phyloP scores from a whole-genome alignment of 2,329 filamentous ascomycete species.

The Aspergillus piperis region DNA sequence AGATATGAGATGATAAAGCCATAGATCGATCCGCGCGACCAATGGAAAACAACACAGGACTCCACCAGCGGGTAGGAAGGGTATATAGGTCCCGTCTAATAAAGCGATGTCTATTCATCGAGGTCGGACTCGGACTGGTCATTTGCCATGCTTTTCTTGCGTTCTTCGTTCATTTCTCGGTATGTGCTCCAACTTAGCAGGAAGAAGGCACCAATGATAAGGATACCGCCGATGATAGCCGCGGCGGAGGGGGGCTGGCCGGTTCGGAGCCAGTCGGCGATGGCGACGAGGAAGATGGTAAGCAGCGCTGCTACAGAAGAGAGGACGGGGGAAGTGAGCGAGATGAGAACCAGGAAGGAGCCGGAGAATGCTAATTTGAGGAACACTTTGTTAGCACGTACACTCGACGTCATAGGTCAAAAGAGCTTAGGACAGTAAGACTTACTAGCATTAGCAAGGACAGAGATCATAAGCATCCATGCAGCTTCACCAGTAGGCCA shows the following conservation, averaged over 20 bases:
- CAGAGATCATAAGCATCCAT: conserved; percentile 75
- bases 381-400: not conserved
- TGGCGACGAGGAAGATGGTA: conserved; percentile 93
- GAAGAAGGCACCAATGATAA: conserved; percentile 88
- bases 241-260: conserved; percentile 73
- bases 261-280: conserved; percentile 85
- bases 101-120: conserved; percentile 34
- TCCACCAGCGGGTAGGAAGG: not conserved
- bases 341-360: conserved; percentile 89
- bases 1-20: not conserved
- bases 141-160: conserved; percentile 57
- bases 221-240: conserved; percentile 75
- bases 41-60: not conserved
- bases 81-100: not conserved
- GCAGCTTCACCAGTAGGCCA: conserved; percentile 76
- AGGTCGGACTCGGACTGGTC: conserved; percentile 46
- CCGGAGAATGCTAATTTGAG: conserved; percentile 70
- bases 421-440: conserved; percentile 20
- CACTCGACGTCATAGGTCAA: not conserved
- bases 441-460: conserved; percentile 79
- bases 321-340: conserved; percentile 86
- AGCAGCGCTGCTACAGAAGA: conserved; percentile 89
- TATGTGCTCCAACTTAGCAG: conserved; percentile 90
- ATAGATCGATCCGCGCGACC: not conserved
- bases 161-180: conserved; percentile 85